These are phyloP conservation scores for Botryotinia convoluta DNA, from an alignment of 2,329 filamentous ascomycete genomes.

Conservation along the genomic window DNA sequence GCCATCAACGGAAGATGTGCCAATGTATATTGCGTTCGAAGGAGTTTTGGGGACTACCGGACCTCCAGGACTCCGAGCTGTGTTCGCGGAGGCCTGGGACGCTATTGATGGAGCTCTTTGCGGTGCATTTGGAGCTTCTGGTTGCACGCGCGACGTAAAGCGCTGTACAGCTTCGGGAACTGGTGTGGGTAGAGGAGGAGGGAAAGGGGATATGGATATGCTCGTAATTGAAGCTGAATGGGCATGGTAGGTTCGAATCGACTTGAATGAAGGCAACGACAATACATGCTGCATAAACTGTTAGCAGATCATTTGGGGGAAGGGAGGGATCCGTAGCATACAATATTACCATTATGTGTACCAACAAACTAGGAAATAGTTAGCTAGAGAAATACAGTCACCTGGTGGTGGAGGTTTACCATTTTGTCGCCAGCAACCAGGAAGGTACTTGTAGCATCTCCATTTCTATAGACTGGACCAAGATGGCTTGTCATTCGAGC, in stretches of 20 bases:
- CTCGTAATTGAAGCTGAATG: conserved; percentile 89
- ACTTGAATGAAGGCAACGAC: conserved; percentile 76
- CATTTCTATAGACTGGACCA: conserved; percentile 82
- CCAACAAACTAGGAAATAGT: conserved; percentile 68
- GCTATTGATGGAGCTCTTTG: conserved; percentile 43
- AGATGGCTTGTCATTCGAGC: conserved; percentile 79
- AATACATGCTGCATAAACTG: conserved; percentile 67
- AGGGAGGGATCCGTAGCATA: conserved; percentile 47
- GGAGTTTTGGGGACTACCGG: conserved; percentile 65
- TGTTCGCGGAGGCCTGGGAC: conserved; percentile 48
- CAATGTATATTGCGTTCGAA: conserved; percentile 90
- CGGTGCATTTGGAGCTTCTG: conserved; percentile 20
- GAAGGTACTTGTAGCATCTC: conserved; percentile 90
- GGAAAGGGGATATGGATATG: conserved; percentile 86
- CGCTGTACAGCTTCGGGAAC: conserved; percentile 41
- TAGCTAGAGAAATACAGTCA: conserved; percentile 31
- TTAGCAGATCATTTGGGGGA: conserved; percentile 34
- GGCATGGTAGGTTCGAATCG: conserved; percentile 83
- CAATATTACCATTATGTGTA: conserved; percentile 95
- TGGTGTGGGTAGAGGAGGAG: conserved; percentile 52
- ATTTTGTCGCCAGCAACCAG: conserved; percentile 94
- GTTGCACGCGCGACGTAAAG: conserved; percentile 36
- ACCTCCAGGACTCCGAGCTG: conserved; percentile 52
- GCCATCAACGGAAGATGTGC: conserved; percentile 90
- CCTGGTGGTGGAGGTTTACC: conserved; percentile 52